Evolutionary conservation across 2,329 filamentous ascomycete species (phyloP).

Genomic region (Penicillium sp.): DNA sequence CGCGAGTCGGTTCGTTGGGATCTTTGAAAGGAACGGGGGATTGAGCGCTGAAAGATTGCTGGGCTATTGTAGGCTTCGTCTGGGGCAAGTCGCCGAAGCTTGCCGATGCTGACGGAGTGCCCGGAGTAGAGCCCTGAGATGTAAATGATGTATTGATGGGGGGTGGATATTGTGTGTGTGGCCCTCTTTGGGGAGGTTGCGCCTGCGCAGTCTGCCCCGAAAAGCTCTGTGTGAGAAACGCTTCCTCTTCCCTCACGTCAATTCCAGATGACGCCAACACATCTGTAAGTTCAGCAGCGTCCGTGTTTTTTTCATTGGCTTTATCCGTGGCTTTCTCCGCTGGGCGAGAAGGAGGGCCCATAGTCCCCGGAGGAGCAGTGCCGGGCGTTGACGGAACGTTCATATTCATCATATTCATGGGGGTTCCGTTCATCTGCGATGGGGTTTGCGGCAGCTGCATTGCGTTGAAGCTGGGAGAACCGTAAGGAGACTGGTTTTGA

Average conservation of each 20-base stretch:
- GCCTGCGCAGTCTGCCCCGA: slow-evolving; percentile 41
- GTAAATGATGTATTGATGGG: slow-evolving; percentile 43
- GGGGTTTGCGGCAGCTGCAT: slow-evolving; percentile 45
- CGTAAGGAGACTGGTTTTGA: slow-evolving; percentile 54
- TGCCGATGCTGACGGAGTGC: slow-evolving; percentile 40
- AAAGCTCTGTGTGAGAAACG: slow-evolving; percentile 63
- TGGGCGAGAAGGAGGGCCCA: slow-evolving; percentile 62
- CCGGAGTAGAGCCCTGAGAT: slow-evolving; percentile 42
- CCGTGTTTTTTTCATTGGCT: slow-evolving; percentile 45
- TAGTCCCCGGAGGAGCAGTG: slow-evolving; percentile 45
- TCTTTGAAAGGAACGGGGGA: slow-evolving; percentile 64
- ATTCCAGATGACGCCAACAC: slow-evolving; percentile 80
- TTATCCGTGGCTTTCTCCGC: slow-evolving; percentile 50
- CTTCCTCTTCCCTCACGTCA: slow-evolving; percentile 81
- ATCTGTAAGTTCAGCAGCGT: slow-evolving; percentile 71
- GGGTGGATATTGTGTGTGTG: slow-evolving; percentile 51
- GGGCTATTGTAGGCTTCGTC: slow-evolving; percentile 54
- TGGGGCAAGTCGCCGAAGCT: slow-evolving; percentile 51
- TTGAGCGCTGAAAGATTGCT: slow-evolving; percentile 60
- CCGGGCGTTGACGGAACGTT: slow-evolving; percentile 48
- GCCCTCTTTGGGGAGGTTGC: slow-evolving; percentile 30
- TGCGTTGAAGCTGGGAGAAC: slow-evolving; percentile 55
- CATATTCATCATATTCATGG: slow-evolving; percentile 54
- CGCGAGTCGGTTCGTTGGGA: slow-evolving; percentile 59
- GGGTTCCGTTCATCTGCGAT: slow-evolving; percentile 34